Evolutionary conservation across 441 rosid species (phyloP).

Genomic region (Adansonia madagascariensis): DNA sequence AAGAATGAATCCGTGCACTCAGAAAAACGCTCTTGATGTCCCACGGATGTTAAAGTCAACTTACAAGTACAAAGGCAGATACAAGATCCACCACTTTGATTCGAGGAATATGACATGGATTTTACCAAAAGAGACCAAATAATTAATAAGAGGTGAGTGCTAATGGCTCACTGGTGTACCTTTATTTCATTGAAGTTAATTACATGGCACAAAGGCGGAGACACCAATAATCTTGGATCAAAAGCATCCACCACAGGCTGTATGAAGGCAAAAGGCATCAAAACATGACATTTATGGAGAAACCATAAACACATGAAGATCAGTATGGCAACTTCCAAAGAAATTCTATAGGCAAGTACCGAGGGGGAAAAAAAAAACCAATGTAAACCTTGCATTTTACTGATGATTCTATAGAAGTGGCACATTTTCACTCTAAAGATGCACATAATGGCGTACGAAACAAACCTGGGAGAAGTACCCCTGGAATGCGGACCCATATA

Average conservation of each 20-base stretch:
- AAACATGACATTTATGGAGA: conserved; percentile 15
- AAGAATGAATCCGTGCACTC: no score
- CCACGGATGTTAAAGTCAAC: background rate
- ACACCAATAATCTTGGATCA: conserved; percentile 94
- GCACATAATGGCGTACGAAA: conserved; percentile 6
- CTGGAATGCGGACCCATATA: conserved; percentile 76
- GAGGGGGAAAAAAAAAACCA: no score
- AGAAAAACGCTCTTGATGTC: background rate
- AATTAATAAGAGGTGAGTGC: background rate
- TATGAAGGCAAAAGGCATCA: conserved; percentile 26
- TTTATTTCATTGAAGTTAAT: conserved; percentile 71
- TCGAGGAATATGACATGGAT: background rate
- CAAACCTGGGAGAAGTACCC: conserved; percentile 94
- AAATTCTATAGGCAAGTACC: conserved; percentile 22
- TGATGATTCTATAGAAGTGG: background rate
- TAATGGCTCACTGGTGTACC: conserved; percentile 45
- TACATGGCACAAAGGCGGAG: conserved; percentile 68
- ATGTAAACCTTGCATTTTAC: background rate
- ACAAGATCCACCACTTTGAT: conserved; percentile 4
- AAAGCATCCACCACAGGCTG: conserved; percentile 99
- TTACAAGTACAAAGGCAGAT: background rate
- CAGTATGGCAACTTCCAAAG: conserved; percentile 8
- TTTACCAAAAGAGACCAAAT: conserved; percentile 3
- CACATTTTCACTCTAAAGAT: conserved; percentile 2
- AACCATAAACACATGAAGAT: conserved; percentile 20